Conservation (phyloP, 371 early-diverging fungal species). For the Dichotomocladium elegans region DNA sequence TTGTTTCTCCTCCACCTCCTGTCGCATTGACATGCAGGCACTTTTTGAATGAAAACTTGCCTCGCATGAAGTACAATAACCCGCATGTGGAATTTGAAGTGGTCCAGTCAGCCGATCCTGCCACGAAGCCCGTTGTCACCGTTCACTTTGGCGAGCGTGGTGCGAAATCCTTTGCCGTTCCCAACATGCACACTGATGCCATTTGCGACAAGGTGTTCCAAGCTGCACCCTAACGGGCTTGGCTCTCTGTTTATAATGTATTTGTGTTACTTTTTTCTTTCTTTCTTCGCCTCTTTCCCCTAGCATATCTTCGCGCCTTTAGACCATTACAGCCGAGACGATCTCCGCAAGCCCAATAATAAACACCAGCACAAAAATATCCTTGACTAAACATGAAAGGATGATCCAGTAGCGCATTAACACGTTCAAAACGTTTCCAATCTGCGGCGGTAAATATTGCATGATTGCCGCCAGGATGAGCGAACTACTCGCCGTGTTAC, state of each 20-base stretch:
- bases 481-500: slow-evolving; percentile 35
- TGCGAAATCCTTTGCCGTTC: slow-evolving; percentile 43
- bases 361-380: slow-evolving; percentile 52
- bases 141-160: slow-evolving; percentile 50
- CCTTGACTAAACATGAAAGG: slow-evolving; percentile 52
- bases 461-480: slow-evolving; percentile 1
- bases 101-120: slow-evolving; percentile 41
- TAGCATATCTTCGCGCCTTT: background rate
- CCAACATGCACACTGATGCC: slow-evolving; percentile 46
- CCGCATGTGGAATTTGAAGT: slow-evolving; percentile 52
- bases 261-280: background rate
- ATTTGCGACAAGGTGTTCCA: slow-evolving; percentile 50
- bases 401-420: slow-evolving; percentile 59
- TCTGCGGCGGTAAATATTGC: slow-evolving; percentile 48
- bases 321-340: slow-evolving; percentile 23
- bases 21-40: slow-evolving; percentile 37
- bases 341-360: slow-evolving; percentile 49
- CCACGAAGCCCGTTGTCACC: slow-evolving; percentile 45
- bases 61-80: slow-evolving; percentile 62
- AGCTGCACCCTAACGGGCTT: slow-evolving; percentile 27
- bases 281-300: background rate
- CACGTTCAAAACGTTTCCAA: slow-evolving; percentile 42
- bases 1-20: background rate
- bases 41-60: slow-evolving; percentile 57
- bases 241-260: too few species aligned